These are phyloP conservation scores for Kuraishia piskuri DNA, from an alignment of 805 yeast genomes.

Conservation along the genomic window DNA sequence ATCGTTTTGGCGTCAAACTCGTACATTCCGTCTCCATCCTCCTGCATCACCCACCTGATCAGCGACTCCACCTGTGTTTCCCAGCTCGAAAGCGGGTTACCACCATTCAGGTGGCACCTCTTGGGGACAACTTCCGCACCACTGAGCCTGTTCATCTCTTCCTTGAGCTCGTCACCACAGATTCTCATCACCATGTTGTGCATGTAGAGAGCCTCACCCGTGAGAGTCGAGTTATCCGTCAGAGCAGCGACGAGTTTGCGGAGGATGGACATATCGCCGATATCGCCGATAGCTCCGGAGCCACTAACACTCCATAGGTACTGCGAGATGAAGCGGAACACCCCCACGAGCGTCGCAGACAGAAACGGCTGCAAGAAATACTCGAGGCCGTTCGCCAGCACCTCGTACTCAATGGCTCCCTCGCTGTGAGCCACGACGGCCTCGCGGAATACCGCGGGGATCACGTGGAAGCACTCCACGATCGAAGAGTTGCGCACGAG, in stretches of 20 bases:
- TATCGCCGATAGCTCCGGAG: neutral
- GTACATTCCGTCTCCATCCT: neutral
- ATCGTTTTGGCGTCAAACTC: neutral
- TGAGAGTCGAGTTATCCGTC: neutral
- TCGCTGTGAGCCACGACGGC: constrained; percentile 52
- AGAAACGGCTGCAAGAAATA: constrained; percentile 79
- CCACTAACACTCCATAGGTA: neutral
- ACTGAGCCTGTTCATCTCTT: neutral
- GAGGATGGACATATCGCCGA: neutral
- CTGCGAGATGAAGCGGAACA: neutral
- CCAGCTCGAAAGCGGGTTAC: neutral
- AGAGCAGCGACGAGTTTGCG: neutral
- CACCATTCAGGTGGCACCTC: neutral
- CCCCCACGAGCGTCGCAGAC: constrained; percentile 23
- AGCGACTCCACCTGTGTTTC: neutral
- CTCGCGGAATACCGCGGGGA: constrained; percentile 71
- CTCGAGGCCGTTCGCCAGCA: constrained; percentile 72
- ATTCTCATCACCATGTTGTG: neutral
- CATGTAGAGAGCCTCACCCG: constrained; percentile 1
- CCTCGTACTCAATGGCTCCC: constrained; percentile 47
- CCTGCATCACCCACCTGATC: neutral
- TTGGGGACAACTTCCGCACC: neutral
- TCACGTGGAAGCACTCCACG: constrained; percentile 56
- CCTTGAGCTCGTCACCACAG: neutral
- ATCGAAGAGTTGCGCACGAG: constrained; percentile 58